Conservation (phyloP, 2,329 filamentous ascomycete species). For the Apiospora arundinis region DNA sequence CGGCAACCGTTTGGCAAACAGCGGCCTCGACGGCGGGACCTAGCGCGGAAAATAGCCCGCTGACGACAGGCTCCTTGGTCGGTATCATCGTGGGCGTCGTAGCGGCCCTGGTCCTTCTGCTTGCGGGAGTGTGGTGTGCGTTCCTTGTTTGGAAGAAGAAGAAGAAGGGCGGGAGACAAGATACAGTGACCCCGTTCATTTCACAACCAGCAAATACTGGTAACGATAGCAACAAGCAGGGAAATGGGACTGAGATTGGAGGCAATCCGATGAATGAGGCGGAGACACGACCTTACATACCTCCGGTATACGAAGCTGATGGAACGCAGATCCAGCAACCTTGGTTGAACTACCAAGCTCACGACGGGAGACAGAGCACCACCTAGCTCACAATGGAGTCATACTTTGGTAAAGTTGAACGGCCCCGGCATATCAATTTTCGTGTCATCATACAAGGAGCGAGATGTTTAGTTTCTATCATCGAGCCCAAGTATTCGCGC, state of each 20-base stretch:
- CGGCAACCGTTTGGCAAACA: background rate
- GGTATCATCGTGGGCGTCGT: background rate
- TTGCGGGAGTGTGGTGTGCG: background rate
- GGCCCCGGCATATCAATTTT: no score
- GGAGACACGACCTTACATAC: background rate
- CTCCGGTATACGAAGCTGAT: background rate
- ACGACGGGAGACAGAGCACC: no score
- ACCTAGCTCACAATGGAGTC: no score
- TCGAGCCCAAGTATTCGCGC: no score
- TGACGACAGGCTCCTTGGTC: background rate
- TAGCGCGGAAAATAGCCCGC: background rate
- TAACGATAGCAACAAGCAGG: no score
- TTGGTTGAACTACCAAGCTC: background rate
- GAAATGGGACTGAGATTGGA: no score
- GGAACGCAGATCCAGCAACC: background rate
- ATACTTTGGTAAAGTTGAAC: no score
- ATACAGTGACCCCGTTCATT: background rate
- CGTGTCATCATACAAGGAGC: no score
- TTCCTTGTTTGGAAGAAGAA: background rate
- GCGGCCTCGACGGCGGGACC: background rate
- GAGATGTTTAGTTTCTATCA: no score
- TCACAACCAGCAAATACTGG: background rate
- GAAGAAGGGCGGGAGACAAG: background rate
- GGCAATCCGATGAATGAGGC: background rate
- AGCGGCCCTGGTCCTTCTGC: background rate